A percentile compares a stretch with the other conserved stretches of the same genome.
These are phyloP conservation scores for Gastrolobium villosum DNA, from an alignment of 306 rosid species.

Conservation along the genomic window DNA sequence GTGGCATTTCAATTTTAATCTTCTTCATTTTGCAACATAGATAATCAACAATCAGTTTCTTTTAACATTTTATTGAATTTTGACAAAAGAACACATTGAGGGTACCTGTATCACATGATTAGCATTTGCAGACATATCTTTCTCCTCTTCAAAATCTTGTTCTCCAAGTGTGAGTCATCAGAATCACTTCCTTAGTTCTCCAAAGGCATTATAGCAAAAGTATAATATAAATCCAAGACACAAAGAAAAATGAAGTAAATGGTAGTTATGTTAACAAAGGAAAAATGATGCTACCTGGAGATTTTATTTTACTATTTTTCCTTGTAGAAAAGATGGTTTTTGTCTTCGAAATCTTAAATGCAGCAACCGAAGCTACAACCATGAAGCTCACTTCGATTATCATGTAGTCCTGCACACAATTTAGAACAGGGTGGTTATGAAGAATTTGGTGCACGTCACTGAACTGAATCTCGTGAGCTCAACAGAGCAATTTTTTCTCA, in stretches of 20 bases:
- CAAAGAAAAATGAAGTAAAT: slow-evolving; percentile 12
- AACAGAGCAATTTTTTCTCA: too few species aligned
- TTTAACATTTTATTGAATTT: not conserved
- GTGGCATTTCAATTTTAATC: slow-evolving; percentile 14
- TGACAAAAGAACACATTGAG: not conserved
- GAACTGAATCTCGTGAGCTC: too few species aligned
- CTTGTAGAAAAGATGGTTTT: slow-evolving; percentile 34
- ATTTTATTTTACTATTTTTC: slow-evolving; percentile 12
- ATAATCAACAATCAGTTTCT: not conserved
- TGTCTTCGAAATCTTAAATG: slow-evolving; percentile 46
- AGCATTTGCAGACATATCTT: slow-evolving; percentile 30
- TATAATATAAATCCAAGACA: slow-evolving; percentile 12
- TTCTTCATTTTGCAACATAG: slow-evolving; percentile 40
- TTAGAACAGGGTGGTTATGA: not conserved
- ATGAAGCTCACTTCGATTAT: slow-evolving; percentile 60
- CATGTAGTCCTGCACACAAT: slow-evolving; percentile 44
- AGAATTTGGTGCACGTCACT: too few species aligned
- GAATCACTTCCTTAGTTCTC: slow-evolving; percentile 34
- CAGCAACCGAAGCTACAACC: slow-evolving; percentile 56
- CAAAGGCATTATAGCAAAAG: slow-evolving; percentile 34
- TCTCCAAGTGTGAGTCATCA: slow-evolving; percentile 38
- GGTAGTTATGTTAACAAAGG: not conserved
- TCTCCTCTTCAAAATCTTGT: slow-evolving; percentile 37
- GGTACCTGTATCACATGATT: slow-evolving; percentile 10
- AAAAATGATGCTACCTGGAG: slow-evolving; percentile 45